Evolutionary conservation across 2,329 filamentous ascomycete genomes (phyloP), one percentile per base, ranked within the genome.

Genomic region (Niveomyces coronatus): DNA sequence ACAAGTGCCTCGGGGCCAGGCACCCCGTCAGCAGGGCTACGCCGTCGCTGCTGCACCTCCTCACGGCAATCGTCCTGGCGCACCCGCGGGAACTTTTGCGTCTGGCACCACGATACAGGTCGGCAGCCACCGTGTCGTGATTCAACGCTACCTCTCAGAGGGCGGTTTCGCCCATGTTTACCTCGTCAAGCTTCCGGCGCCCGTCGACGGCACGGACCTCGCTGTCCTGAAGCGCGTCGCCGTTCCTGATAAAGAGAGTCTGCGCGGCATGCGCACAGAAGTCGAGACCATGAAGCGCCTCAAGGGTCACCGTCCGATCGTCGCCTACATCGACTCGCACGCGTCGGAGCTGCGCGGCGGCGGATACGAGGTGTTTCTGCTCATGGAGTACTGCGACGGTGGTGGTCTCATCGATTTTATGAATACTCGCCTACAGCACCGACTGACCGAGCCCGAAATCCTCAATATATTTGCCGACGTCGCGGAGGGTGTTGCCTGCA

Each of bases 221-320:
- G 87, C 85, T 10, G 88, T 95, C 34, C 68, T 95, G 54, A 95
- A 98, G 71, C 74, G 91, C 55, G 91, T 98, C 42, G 91, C 91
- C 24, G 91, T 96, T 37, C 87, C 91, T 22, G 91, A 98, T 63
- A 95, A 94, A 70, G 85, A 94, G 47, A 78, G 89, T 42, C 70
- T 98, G 63, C 84, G 85, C 45, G 88, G 85, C 61, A 96, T 98
- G 91, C 80, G 91, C 60, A 96, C 81, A 49, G 91, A 98, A 70
- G 91, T 98, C 50, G 91, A 98, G 67, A 98, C 91, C 11, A 98
- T 98, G 91, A 98, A 98, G 78, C 88, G 91, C 63, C 73, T 98
- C 52, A 94, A 94, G 69, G 91, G 91, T 41, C 91, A 96, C 71
- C 79, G 80, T 45, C 82, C 91, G 52, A 96, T 98, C 55, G 91